Percentiles rank a stretch among this genome's conserved stretches.
These are phyloP conservation scores for Solanum commersonii DNA, from an alignment of 257 asterid genomes.

Conservation along the genomic window DNA sequence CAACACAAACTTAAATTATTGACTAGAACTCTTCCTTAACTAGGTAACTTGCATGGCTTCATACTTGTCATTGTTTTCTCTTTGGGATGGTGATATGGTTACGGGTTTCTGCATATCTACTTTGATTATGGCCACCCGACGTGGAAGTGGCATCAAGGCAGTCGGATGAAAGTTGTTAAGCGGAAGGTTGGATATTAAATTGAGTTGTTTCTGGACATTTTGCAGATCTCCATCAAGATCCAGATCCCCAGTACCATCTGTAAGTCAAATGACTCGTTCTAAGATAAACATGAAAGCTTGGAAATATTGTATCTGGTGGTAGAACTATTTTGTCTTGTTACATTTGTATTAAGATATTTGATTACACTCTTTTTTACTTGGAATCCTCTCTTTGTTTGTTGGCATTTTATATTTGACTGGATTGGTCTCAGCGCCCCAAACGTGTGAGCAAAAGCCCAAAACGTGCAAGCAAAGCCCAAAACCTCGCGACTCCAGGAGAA, in stretches of 20 bases:
- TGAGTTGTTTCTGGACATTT: conserved; percentile 94
- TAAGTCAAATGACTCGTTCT: conserved; percentile 33
- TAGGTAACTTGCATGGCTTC: conserved; percentile 34
- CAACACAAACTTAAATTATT: conserved; percentile 8
- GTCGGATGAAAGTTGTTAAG: conserved; percentile 81
- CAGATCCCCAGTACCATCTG: conserved; percentile 82
- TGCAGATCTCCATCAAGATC: conserved; percentile 99
- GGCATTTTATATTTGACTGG: neutral
- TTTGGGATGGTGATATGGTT: conserved; percentile 22
- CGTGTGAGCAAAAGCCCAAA: conserved; percentile 39
- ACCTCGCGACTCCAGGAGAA: conserved; percentile 25
- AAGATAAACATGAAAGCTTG: neutral
- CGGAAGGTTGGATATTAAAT: conserved; percentile 77
- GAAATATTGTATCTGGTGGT: neutral
- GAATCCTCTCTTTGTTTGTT: conserved; percentile 2
- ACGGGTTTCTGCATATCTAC: conserved; percentile 4
- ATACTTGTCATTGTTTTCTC: conserved; percentile 2
- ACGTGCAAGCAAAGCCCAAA: conserved; percentile 27
- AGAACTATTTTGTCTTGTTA: neutral
- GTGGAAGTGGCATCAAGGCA: conserved; percentile 81
- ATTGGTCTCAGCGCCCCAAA: neutral
- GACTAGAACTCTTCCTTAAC: conserved; percentile 18
- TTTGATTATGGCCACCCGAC: conserved; percentile 46
- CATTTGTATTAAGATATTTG: neutral
- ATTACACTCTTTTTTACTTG: neutral